A percentile compares a stretch with the other conserved stretches of the same genome.
These are phyloP conservation scores for Penicillium sp. DNA, from an alignment of 2,329 filamentous ascomycete genomes.

Conservation along the genomic window DNA sequence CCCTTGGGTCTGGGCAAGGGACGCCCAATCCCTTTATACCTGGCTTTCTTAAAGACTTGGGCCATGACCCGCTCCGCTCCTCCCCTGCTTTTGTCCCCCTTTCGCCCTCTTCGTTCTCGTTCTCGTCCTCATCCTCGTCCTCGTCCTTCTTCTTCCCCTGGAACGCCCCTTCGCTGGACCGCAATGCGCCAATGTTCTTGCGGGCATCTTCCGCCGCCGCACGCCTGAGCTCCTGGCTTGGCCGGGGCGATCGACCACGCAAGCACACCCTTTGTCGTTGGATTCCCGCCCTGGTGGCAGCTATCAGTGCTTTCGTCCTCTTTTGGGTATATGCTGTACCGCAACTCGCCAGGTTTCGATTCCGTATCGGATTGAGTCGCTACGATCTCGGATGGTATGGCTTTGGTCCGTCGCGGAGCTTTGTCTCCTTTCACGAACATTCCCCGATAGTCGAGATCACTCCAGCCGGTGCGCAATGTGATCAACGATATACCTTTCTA, in stretches of 20 bases:
- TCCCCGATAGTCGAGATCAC: constrained; percentile 33
- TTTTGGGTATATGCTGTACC: constrained; percentile 22
- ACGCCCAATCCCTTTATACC: background rate
- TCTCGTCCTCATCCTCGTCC: background rate
- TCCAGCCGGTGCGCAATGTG: constrained; percentile 30
- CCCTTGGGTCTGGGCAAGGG: constrained; percentile 3
- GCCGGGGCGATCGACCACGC: constrained; percentile 3
- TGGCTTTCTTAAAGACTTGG: background rate
- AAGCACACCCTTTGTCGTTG: constrained; percentile 1
- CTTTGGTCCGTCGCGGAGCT: constrained; percentile 33
- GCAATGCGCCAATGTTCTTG: constrained; percentile 26
- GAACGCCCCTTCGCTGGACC: constrained; percentile 2
- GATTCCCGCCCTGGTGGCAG: constrained; percentile 3
- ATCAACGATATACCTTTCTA: constrained; percentile 35
- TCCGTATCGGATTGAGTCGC: constrained; percentile 23
- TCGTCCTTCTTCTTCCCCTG: background rate
- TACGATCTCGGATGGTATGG: constrained; percentile 38
- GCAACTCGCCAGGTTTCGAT: constrained; percentile 22
- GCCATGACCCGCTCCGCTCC: background rate
- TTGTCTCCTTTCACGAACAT: constrained; percentile 34
- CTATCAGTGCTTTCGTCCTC: constrained; percentile 9
- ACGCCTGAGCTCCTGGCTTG: constrained; percentile 17
- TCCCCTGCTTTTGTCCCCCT: constrained; percentile 1
- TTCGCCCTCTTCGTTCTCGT: background rate
- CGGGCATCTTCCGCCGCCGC: constrained; percentile 17